Percentiles rank a stretch among this genome's conserved stretches.
Evolutionary conservation across 1,284 basidiomycete genomes (phyloP).

Genomic region (Apiotrichum brassicae): DNA sequence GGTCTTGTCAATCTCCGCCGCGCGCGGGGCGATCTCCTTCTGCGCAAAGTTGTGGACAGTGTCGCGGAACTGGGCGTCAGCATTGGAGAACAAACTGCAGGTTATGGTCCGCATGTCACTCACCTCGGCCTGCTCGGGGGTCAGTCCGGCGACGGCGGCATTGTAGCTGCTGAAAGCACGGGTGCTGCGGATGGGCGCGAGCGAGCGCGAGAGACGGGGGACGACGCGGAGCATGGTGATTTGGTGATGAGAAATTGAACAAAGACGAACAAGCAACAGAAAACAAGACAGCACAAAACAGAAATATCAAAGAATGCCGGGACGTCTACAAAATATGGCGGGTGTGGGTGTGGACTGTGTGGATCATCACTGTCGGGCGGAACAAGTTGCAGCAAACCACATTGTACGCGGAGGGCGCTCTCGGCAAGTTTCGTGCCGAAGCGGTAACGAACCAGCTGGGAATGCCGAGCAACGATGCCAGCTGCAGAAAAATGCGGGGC

Average conservation of each 20-base stretch:
- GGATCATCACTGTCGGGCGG: no score
- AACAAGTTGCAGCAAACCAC: no score
- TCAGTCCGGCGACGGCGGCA: slow-evolving; percentile 68
- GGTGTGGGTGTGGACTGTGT: no score
- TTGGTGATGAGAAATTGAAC: not conserved
- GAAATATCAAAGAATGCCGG: no score
- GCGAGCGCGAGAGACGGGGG: not conserved
- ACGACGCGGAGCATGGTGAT: not conserved
- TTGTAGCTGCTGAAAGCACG: slow-evolving; percentile 55
- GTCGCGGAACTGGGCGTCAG: slow-evolving; percentile 60
- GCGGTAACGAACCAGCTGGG: no score
- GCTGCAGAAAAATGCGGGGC: no score
- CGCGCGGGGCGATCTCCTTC: slow-evolving; percentile 71
- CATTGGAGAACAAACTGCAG: not conserved
- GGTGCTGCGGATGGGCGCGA: not conserved
- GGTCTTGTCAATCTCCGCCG: slow-evolving; percentile 72
- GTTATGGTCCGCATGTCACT: no score
- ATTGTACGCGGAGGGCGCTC: no score
- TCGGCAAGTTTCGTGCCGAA: no score
- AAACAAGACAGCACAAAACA: not conserved
- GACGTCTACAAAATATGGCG: no score
- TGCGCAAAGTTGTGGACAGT: slow-evolving; percentile 70
- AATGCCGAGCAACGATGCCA: no score
- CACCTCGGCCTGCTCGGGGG: slow-evolving; percentile 75
- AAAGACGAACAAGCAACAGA: not conserved